Evolutionary conservation across 176 grass and related monocot genomes (phyloP), one percentile per base, ranked within the genome.

Genomic region (Avena sativa): DNA sequence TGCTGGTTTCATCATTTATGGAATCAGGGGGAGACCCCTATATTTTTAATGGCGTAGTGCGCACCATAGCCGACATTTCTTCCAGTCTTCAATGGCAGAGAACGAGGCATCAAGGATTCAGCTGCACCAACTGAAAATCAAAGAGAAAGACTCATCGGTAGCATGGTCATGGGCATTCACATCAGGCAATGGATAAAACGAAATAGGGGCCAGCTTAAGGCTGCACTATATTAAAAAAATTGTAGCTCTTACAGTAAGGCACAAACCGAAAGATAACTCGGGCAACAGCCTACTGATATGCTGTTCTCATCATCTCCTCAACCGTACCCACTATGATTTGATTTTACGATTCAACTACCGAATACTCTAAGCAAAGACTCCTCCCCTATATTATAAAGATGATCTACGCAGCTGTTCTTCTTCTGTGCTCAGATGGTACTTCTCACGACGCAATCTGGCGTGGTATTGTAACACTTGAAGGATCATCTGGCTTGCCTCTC

Each of bases 231-330:
- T 44, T 38, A 63, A 72, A 28, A 21, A 12, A 74, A 74, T 1
- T 49, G 12, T 30, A 28, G 12, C 55, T 85, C 11, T 64, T 76
- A 85, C 38, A 85, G 34, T 62, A 36, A 1, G 56, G 25, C 43
- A 76, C 38, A 84, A 30, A 71, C 13, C 2, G 40, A 65, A 76
- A 84, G 55, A 63, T 28, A 84, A 85, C 34, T 83, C 9, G 32
- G 61, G 57, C 51, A 11, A 85, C 32, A 44, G 43, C 4, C 43
- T 76, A 76, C 2, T 40, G 58, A 60, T 84, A 17, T 17, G 55
- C 11, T 75, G 55, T n/a, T 62, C 14, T 20, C 60, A 12, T 75
- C 20, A 36, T 36, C 23, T 16, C 32, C 81, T 59, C 48, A 36
- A 40, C 70, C 67, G 43, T 16, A 25, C 68, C 51, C n/a, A 6